Percentiles rank a stretch among this genome's conserved stretches.
Conservation (phyloP, 495 filamentous ascomycete species). For the Annulohypoxylon nitens region DNA sequence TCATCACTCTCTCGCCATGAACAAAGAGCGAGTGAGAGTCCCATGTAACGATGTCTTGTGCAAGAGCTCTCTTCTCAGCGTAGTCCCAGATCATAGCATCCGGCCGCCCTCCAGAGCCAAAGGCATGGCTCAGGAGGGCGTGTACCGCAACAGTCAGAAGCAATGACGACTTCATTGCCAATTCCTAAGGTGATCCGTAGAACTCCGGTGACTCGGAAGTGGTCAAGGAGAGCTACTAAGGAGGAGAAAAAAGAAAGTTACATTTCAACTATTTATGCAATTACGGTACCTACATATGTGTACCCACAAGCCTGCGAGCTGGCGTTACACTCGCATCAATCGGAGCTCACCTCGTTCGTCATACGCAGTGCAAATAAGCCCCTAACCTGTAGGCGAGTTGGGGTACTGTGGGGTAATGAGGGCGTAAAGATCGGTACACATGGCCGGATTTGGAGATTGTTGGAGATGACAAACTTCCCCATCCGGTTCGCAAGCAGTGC, state of each 20-base stretch:
- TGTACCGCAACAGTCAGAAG: slow-evolving; percentile 26
- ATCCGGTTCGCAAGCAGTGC: slow-evolving; percentile 17
- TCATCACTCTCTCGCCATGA: slow-evolving; percentile 75
- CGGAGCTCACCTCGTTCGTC: slow-evolving; percentile 13
- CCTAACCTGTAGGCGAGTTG: slow-evolving; percentile 27
- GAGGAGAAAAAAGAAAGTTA: not conserved
- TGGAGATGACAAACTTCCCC: slow-evolving; percentile 29
- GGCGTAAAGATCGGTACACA: slow-evolving; percentile 25
- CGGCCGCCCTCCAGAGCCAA: slow-evolving; percentile 28
- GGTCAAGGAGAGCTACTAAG: not conserved
- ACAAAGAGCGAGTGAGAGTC: slow-evolving; percentile 81
- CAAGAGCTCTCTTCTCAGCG: slow-evolving; percentile 24
- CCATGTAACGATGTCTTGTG: slow-evolving; percentile 69
- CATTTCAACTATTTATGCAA: slow-evolving; percentile 25
- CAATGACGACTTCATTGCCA: slow-evolving; percentile 36
- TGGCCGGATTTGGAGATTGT: slow-evolving; percentile 11
- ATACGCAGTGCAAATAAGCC: slow-evolving; percentile 28
- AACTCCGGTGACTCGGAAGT: slow-evolving; percentile 5
- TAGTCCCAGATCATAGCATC: slow-evolving; percentile 37
- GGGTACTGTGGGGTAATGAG: slow-evolving; percentile 40
- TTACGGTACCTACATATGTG: not conserved
- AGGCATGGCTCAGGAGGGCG: slow-evolving; percentile 37
- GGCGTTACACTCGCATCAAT: slow-evolving; percentile 19
- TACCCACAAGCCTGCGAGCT: not conserved
- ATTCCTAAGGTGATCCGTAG: not conserved